These are phyloP conservation scores for Neofusicoccum parvum DNA, from an alignment of 2,329 filamentous ascomycete species.

Conservation along the genomic window DNA sequence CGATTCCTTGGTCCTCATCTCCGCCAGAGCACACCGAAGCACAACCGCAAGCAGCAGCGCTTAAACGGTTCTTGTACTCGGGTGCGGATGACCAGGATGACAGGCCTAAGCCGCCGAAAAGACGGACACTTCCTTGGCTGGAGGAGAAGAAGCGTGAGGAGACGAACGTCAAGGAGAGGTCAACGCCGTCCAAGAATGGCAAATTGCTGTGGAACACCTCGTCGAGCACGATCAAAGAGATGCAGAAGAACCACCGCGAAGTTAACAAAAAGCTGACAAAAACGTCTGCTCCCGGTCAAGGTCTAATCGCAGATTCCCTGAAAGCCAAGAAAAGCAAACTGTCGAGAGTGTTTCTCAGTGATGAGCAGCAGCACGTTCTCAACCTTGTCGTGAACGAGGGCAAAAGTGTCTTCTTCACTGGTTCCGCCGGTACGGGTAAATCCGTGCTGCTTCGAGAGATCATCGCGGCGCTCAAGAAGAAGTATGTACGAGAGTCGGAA, in stretches of 20 bases:
- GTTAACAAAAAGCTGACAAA: conserved; percentile 57
- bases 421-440: conserved; percentile 94
- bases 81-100: conserved; percentile 28
- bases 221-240: conserved; percentile 73
- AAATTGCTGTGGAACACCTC: conserved; percentile 70
- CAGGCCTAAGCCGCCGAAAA: conserved; percentile 54
- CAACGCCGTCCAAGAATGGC: conserved; percentile 50
- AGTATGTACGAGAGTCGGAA: conserved; percentile 75
- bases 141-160: conserved; percentile 38
- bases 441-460: conserved; percentile 94
- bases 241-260: conserved; percentile 72
- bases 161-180: conserved; percentile 36
- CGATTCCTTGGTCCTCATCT: conserved; percentile 74
- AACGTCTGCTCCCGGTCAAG: conserved; percentile 38
- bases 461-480: conserved; percentile 76
- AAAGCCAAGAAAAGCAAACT: conserved; percentile 49
- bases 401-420: conserved; percentile 96
- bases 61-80: conserved; percentile 18
- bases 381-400: conserved; percentile 77
- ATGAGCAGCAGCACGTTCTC: conserved; percentile 83
- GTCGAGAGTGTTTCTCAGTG: conserved; percentile 71
- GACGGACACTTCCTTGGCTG: conserved; percentile 66
- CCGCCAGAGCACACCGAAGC: conserved; percentile 50
- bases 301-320: conserved; percentile 47
- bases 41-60: conserved; percentile 27